These are phyloP conservation scores for Coffea eugenioides DNA, from an alignment of 257 asterid species.

Conservation along the genomic window DNA sequence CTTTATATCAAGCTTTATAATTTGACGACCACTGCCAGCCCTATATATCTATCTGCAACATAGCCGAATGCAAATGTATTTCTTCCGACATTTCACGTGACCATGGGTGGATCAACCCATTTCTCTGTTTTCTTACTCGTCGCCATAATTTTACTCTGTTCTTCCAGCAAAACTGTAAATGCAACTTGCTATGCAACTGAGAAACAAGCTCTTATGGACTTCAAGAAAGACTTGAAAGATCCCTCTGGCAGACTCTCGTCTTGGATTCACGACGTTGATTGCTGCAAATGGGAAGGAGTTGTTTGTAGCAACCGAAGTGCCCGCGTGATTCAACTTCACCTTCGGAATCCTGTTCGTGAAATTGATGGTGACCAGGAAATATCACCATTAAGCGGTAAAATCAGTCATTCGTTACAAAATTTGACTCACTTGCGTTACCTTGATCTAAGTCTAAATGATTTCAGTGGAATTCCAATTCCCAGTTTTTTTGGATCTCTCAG, in stretches of 20 bases:
- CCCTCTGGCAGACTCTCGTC: slow-evolving; percentile 12
- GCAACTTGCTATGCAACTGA: slow-evolving; percentile 14
- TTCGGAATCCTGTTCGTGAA: not conserved
- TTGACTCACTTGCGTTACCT: slow-evolving; percentile 27
- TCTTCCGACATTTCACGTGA: not conserved
- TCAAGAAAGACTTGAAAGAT: slow-evolving; percentile 18
- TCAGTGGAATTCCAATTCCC: slow-evolving; percentile 12
- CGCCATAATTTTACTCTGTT: not conserved
- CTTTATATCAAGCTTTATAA: too few species aligned
- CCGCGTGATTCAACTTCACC: slow-evolving; percentile 20
- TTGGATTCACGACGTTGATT: slow-evolving; percentile 21
- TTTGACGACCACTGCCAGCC: too few species aligned
- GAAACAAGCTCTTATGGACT: slow-evolving; percentile 21
- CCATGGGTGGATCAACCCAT: not conserved
- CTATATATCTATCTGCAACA: too few species aligned
- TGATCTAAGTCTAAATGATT: slow-evolving; percentile 25
- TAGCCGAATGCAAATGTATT: too few species aligned
- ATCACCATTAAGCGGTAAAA: slow-evolving; percentile 2
- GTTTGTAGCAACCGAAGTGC: slow-evolving; percentile 22
- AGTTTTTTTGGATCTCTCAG: slow-evolving; percentile 17
- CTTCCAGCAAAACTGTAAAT: not conserved
- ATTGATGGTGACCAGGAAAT: too few species aligned
- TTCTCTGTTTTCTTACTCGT: not conserved
- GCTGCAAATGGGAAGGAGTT: slow-evolving; percentile 26
- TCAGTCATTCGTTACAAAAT: slow-evolving; percentile 18